Base-by-base conservation (phyloP, 73 alveolate species). In the Paramecium octaurelia region DNA sequence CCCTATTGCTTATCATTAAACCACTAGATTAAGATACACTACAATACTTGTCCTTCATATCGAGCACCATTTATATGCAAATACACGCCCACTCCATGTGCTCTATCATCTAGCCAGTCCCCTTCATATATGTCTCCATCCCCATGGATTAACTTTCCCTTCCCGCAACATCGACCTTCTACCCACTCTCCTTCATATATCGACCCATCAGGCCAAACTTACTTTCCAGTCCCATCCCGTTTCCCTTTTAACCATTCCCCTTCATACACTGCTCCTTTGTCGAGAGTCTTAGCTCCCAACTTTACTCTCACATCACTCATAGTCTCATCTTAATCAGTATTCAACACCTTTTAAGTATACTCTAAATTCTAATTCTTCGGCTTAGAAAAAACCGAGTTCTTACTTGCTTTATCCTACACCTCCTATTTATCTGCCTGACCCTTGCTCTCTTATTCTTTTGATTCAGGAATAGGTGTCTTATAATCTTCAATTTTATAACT, bases 151-250 rank as follows among this genome's bases (percentile, higher is more conserved):
- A 93, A 80, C 50, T 92, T 95, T 2, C 97, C 98, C 85, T 93
- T 90, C 31, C 98, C 98, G 71, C 94, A 88, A 40, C 95, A 85
- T 60, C 88, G 90, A 57, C 84, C 95, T 38, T 88, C 89, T 38
- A 92, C 93, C 98, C 97, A 95, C 38, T 93, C 24, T 14, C 97
- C 98, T 50, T 93, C 98, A 90, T 95, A 95, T 59, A 80, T 83
- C 31, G 98, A 94, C 6, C 98, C 98, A 77, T 95, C 98, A 46
- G 95, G 95, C 98, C 98, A 95, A 16, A 91, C 38, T 92, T 93
- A 93, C 58, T 83, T 44, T 6, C 98, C 98, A 75, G 70, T 91
- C 18, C 97, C 97, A 38, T 95, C 96, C 1, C 96, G 58, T 59
- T 95, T 91, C 20, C 96, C 96, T 24, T 90, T 89, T 23, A 95